A percentile compares a stretch with the other conserved stretches of the same genome.
These are phyloP conservation scores for Xylaria polymorpha DNA, from an alignment of 2,329 filamentous ascomycete species.

Conservation along the genomic window DNA sequence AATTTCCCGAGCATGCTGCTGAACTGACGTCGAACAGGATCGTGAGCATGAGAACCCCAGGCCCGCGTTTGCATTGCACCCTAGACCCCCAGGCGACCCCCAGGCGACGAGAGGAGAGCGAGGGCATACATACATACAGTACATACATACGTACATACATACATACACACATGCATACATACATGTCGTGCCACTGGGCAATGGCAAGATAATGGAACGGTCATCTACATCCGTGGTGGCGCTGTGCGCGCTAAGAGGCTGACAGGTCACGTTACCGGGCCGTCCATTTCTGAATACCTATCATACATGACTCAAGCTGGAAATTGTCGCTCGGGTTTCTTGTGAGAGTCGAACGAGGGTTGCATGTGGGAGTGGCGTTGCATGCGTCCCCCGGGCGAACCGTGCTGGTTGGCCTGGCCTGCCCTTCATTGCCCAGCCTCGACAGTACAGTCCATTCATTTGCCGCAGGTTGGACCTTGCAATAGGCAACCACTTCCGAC, in stretches of 20 bases:
- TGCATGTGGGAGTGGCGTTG: slow-evolving; percentile 35
- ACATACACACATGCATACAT: too few species aligned
- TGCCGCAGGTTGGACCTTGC: slow-evolving; percentile 35
- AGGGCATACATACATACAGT: background rate
- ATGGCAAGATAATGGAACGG: slow-evolving; percentile 33
- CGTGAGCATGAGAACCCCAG: slow-evolving; percentile 17
- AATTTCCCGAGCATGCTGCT: slow-evolving; percentile 15
- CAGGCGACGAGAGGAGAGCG: slow-evolving; percentile 23
- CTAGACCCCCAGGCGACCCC: too few species aligned
- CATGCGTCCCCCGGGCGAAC: slow-evolving; percentile 32
- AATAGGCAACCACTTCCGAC: slow-evolving; percentile 32
- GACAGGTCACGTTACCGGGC: slow-evolving; percentile 36
- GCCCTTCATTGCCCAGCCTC: slow-evolving; percentile 24
- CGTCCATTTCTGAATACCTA: slow-evolving; percentile 1
- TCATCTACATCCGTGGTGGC: slow-evolving; percentile 25
- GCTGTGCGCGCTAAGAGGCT: slow-evolving; percentile 34
- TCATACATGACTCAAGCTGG: slow-evolving; percentile 20
- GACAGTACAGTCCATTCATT: slow-evolving; percentile 7
- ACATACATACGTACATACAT: too few species aligned
- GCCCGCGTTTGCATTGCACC: slow-evolving; percentile 5
- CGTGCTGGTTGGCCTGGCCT: slow-evolving; percentile 20
- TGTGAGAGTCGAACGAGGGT: slow-evolving; percentile 35
- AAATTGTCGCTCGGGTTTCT: slow-evolving; percentile 20
- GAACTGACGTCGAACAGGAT: slow-evolving; percentile 24
- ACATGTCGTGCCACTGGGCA: slow-evolving; percentile 32